These are phyloP conservation scores for Diplocarpon rosae DNA, from an alignment of 2,329 filamentous ascomycete genomes.

Conservation along the genomic window DNA sequence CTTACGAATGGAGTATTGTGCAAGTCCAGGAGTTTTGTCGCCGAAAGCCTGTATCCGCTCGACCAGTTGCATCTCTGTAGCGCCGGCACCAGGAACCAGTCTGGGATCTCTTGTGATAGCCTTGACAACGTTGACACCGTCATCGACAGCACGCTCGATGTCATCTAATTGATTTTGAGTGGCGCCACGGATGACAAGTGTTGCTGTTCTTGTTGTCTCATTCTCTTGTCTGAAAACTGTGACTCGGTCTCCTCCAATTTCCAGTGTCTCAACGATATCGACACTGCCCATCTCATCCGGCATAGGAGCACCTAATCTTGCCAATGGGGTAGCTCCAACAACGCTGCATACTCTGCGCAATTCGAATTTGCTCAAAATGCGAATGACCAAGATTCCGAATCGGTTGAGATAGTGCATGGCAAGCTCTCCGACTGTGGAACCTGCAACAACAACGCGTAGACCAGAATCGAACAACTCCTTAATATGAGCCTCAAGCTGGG, in stretches of 20 bases:
- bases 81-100: slow-evolving; percentile 86
- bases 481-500: slow-evolving; percentile 78
- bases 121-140: slow-evolving; percentile 97
- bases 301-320: slow-evolving; percentile 92
- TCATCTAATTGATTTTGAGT: slow-evolving; percentile 98
- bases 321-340: slow-evolving; percentile 91
- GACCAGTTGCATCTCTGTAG: slow-evolving; percentile 86
- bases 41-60: slow-evolving; percentile 84
- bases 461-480: slow-evolving; percentile 96
- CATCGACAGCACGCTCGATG: slow-evolving; percentile 90
- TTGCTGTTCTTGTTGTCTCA: slow-evolving; percentile 84
- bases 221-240: slow-evolving; percentile 97
- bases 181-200: slow-evolving; percentile 84
- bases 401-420: slow-evolving; percentile 97
- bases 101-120: slow-evolving; percentile 90
- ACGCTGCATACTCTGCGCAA: slow-evolving; percentile 89
- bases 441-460: slow-evolving; percentile 81
- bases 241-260: slow-evolving; percentile 95
- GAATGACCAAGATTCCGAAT: slow-evolving; percentile 90
- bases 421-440: slow-evolving; percentile 87
- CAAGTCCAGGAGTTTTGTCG: slow-evolving; percentile 83
- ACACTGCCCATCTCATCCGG: slow-evolving; percentile 98
- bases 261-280: slow-evolving; percentile 90
- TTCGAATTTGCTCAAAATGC: slow-evolving; percentile 97
- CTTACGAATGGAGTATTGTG: slow-evolving; percentile 96